phyloP scores from a whole-genome alignment of 1,139 yeast genomes.

The Zygosaccharomyces pseudobailii region DNA sequence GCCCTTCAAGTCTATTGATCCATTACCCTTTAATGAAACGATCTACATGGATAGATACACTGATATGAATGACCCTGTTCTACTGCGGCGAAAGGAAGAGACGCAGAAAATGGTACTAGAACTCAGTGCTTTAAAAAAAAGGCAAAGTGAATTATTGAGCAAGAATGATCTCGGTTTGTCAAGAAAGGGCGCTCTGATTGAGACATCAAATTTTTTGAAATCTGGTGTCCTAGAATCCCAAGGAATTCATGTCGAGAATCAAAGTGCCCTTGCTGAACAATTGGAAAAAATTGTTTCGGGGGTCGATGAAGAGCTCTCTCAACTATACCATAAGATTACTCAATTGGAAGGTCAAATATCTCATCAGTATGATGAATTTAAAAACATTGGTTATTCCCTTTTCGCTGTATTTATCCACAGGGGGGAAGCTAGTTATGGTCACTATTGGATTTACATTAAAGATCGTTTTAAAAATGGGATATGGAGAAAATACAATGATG shows the following conservation, averaged over 20 bases:
- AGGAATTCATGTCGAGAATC: conserved; percentile 35
- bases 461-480: conserved; percentile 58
- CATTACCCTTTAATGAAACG: conserved; percentile 71
- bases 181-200: conserved; percentile 48
- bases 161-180: conserved; percentile 45
- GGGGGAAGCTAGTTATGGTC: conserved; percentile 95
- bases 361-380: conserved; percentile 56
- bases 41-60: conserved; percentile 84
- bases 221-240: conserved; percentile 36
- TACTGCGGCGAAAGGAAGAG: conserved; percentile 50
- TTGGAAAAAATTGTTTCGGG: conserved; percentile 27
- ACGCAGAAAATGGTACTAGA: conserved; percentile 62
- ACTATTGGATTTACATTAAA: conserved; percentile 89
- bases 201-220: conserved; percentile 55
- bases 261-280: conserved; percentile 27
- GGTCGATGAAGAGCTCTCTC: conserved; percentile 39
- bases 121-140: conserved; percentile 42
- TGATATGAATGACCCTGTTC: conserved; percentile 59
- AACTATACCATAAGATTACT: conserved; percentile 39
- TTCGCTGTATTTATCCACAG: conserved; percentile 93
- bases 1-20: conserved; percentile 79
- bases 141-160: conserved; percentile 41
- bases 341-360: conserved; percentile 46
- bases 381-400: conserved; percentile 66
- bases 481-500: conserved; percentile 91